Percentiles rank a stretch among this genome's conserved stretches.
Evolutionary conservation across 2,329 filamentous ascomycete species (phyloP).

Genomic region (Delphinella strobiligena): DNA sequence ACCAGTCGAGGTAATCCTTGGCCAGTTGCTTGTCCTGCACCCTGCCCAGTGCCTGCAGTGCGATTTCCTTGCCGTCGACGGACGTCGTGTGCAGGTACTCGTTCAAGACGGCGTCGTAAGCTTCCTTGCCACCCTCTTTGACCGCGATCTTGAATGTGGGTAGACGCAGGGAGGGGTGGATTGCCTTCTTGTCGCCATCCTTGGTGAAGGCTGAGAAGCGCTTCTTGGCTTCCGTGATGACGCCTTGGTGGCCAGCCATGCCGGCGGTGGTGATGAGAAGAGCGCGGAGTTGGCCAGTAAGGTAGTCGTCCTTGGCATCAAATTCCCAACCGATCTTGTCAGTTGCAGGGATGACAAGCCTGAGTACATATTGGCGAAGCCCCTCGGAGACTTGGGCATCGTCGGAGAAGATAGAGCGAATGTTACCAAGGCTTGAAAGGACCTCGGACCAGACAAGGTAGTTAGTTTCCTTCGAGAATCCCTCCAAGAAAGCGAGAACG

Average conservation of each 20-base stretch:
- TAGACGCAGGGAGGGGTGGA: constrained; percentile 71
- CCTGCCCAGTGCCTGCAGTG: constrained; percentile 62
- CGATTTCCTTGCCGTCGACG: constrained; percentile 84
- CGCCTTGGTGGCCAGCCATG: constrained; percentile 58
- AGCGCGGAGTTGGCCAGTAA: constrained; percentile 71
- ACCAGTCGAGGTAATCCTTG: constrained; percentile 53
- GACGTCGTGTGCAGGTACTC: constrained; percentile 75
- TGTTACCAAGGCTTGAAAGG: constrained; percentile 58
- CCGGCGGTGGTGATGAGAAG: constrained; percentile 67
- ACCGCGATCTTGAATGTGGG: constrained; percentile 73
- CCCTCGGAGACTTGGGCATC: constrained; percentile 60
- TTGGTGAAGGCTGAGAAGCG: constrained; percentile 71
- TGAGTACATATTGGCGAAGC: constrained; percentile 66
- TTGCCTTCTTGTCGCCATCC: constrained; percentile 53
- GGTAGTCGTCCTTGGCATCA: constrained; percentile 63
- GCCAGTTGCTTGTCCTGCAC: constrained; percentile 60
- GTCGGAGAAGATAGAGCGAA: constrained; percentile 76
- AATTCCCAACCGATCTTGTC: constrained; percentile 81
- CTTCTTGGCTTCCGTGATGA: constrained; percentile 60
- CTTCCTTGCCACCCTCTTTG: constrained; percentile 56
- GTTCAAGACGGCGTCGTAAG: constrained; percentile 64
- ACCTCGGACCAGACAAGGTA: constrained; percentile 86
- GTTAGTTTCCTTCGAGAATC: constrained; percentile 70
- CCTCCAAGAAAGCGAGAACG: constrained; percentile 70
- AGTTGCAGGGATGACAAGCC: constrained; percentile 62